Conservation (phyloP, 1,284 basidiomycete genomes). For the Pyrrhoderma lamaoense region DNA sequence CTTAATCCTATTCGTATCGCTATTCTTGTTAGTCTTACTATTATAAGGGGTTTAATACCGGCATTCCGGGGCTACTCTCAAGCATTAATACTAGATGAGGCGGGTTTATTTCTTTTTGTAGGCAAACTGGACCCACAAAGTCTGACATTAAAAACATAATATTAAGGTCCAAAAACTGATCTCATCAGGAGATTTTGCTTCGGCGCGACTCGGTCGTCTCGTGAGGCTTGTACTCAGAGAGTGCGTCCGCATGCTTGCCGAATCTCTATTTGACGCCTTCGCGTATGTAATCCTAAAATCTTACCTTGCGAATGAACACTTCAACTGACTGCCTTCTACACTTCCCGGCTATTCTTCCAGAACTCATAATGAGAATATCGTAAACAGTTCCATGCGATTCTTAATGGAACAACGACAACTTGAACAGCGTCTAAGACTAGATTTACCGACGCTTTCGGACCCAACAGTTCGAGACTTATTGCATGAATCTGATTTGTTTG, state of each 20-base stretch:
- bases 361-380: constrained; percentile 58
- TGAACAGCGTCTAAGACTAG: constrained; percentile 65
- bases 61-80: constrained; percentile 78
- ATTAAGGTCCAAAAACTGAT: constrained; percentile 58
- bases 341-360: constrained; percentile 29
- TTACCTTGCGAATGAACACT: too few species aligned
- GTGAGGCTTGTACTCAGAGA: constrained; percentile 48
- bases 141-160: constrained; percentile 4
- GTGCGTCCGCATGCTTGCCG: constrained; percentile 51
- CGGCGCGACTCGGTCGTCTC: constrained; percentile 40
- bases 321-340: too few species aligned
- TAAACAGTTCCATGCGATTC: constrained; percentile 63
- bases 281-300: constrained; percentile 44
- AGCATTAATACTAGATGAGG: constrained; percentile 76
- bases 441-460: constrained; percentile 69
- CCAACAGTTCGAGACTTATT: constrained; percentile 64
- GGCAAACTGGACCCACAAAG: constrained; percentile 2
- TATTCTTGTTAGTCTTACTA: constrained; percentile 58
- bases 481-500: constrained; percentile 77
- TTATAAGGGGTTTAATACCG: constrained; percentile 65
- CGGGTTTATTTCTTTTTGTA: constrained; percentile 28
- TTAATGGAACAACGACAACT: constrained; percentile 71
- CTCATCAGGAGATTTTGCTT: constrained; percentile 56
- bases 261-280: constrained; percentile 60
- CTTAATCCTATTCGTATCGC: constrained; percentile 60